These are phyloP conservation scores for Rhodocollybia butyracea DNA, from an alignment of 768 basidiomycete genomes.

Conservation along the genomic window DNA sequence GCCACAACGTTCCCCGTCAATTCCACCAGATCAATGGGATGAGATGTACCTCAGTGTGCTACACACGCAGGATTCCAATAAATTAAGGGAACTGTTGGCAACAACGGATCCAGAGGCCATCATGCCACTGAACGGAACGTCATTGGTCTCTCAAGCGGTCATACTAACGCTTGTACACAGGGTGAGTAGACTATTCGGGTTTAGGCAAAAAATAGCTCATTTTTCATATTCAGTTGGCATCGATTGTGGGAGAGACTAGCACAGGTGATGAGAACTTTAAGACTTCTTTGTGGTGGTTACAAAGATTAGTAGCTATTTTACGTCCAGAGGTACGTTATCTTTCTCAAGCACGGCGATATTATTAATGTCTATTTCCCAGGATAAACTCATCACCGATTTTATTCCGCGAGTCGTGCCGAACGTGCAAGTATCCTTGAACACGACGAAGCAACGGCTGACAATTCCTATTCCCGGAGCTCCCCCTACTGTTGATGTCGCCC, in stretches of 20 bases:
- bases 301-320: constrained; percentile 66
- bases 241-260: constrained; percentile 69
- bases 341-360: no score
- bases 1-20: constrained; percentile 53
- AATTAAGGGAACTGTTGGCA: constrained; percentile 70
- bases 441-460: constrained; percentile 75
- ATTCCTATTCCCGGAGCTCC: constrained; percentile 69
- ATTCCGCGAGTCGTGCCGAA: constrained; percentile 77
- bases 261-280: constrained; percentile 82
- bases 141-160: constrained; percentile 80
- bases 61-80: constrained; percentile 68
- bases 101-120: constrained; percentile 77
- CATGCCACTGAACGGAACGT: constrained; percentile 69
- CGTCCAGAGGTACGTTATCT: constrained; percentile 59
- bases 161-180: constrained; percentile 80
- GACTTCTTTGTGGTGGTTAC: constrained; percentile 83
- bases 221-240: constrained; percentile 52
- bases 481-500: constrained; percentile 62
- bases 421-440: constrained; percentile 72
- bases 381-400: constrained; percentile 80
- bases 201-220: not conserved
- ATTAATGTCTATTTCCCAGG: constrained; percentile 46
- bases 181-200: constrained; percentile 40
- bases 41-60: constrained; percentile 76
- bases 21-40: constrained; percentile 76